phyloP scores from a whole-genome alignment of 352 stramenopile species.

The Globisporangium middletonii region DNA sequence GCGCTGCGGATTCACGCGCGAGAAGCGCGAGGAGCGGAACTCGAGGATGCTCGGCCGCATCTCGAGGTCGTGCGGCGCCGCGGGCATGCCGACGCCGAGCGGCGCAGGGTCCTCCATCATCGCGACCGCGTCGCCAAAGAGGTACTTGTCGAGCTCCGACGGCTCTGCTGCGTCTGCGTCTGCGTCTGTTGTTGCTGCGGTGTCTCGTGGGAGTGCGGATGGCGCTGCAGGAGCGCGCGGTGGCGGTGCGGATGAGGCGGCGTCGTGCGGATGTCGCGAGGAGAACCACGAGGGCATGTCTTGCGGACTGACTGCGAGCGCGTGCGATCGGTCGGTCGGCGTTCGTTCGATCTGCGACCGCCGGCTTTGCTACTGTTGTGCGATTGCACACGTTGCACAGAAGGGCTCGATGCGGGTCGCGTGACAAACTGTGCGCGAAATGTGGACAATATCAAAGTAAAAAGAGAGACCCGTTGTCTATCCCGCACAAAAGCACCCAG shows the following conservation, averaged over 20 bases:
- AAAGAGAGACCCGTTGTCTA: too few species aligned
- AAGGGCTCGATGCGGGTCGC: too few species aligned
- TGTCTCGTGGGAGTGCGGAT: not conserved
- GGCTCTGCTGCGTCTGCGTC: slow-evolving; percentile 1
- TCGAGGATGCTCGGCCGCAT: slow-evolving; percentile 39
- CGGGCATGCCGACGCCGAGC: slow-evolving; percentile 23
- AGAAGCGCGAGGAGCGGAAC: slow-evolving; percentile 40
- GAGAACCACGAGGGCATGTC: slow-evolving; percentile 3
- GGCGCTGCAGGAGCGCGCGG: not conserved
- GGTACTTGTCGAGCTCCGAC: slow-evolving; percentile 9
- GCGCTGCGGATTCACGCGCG: slow-evolving; percentile 40
- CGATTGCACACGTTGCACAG: too few species aligned
- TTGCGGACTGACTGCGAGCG: not conserved
- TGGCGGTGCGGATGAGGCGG: not conserved
- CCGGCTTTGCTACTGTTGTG: too few species aligned
- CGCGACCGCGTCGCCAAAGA: slow-evolving; percentile 6
- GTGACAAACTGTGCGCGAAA: too few species aligned
- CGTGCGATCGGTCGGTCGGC: not conserved
- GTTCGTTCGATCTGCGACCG: not conserved
- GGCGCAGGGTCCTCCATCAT: slow-evolving; percentile 11
- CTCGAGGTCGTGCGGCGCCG: slow-evolving; percentile 11
- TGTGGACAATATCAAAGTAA: too few species aligned
- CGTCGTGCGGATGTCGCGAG: not conserved
- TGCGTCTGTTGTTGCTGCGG: not conserved
- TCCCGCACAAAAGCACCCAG: too few species aligned